phyloP scores from a whole-genome alignment of 1,284 basidiomycete species.

The Fomitopsis schrenkii region DNA sequence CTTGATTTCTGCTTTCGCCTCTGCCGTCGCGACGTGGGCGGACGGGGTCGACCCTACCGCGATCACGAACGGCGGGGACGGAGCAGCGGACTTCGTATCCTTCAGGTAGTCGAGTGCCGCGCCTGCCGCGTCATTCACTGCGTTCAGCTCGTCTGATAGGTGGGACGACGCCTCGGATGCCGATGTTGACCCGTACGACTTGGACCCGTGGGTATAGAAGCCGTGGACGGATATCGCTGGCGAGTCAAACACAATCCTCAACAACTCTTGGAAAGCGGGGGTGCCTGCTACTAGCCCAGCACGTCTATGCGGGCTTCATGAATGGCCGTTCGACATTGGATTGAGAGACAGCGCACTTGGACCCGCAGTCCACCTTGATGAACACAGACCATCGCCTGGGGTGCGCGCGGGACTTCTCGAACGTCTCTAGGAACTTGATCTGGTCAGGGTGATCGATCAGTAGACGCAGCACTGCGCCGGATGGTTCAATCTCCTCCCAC shows the following conservation, averaged over 20 bases:
- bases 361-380: slow-evolving; percentile 78
- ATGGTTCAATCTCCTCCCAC: slow-evolving; percentile 47
- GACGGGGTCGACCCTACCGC: slow-evolving; percentile 87
- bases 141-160: slow-evolving; percentile 69
- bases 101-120: slow-evolving; percentile 50
- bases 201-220: slow-evolving; percentile 80
- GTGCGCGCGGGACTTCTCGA: slow-evolving; percentile 37
- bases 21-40: slow-evolving; percentile 68
- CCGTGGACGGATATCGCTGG: slow-evolving; percentile 65
- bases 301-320: slow-evolving; percentile 45
- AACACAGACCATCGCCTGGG: slow-evolving; percentile 69
- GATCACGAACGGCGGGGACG: slow-evolving; percentile 56
- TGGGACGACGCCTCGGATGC: slow-evolving; percentile 58
- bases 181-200: slow-evolving; percentile 72
- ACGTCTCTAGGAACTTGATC: slow-evolving; percentile 58
- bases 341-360: slow-evolving; percentile 48
- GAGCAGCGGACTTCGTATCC: slow-evolving; percentile 24
- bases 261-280: slow-evolving; percentile 49
- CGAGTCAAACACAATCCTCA: slow-evolving; percentile 49
- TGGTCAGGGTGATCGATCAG: slow-evolving; percentile 78
- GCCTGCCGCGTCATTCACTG: slow-evolving; percentile 64
- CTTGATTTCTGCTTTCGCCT: slow-evolving; percentile 41
- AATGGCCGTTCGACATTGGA: neutral
- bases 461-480: slow-evolving; percentile 58
- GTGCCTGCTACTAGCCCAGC: slow-evolving; percentile 69